phyloP scores from a whole-genome alignment of 2,329 filamentous ascomycete genomes.

The Parascedosporium putredinis region DNA sequence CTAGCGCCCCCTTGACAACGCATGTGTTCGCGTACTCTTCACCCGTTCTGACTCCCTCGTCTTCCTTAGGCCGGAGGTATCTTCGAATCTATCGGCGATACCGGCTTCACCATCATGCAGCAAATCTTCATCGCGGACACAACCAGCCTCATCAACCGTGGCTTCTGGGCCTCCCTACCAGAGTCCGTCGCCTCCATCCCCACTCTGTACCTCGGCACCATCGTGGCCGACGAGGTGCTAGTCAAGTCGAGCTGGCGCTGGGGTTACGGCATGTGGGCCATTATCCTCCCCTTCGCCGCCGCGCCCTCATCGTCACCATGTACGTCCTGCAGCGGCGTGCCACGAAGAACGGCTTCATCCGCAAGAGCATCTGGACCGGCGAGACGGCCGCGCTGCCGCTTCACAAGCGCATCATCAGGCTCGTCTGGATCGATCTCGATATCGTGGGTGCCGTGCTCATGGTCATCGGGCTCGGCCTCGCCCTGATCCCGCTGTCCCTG shows the following conservation, averaged over 20 bases:
- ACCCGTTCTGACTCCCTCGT: not conserved
- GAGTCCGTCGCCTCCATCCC: slow-evolving; percentile 29
- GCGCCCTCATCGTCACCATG: slow-evolving; percentile 22
- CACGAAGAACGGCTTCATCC: slow-evolving; percentile 12
- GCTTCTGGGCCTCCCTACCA: slow-evolving; percentile 47
- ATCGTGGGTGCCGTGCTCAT: slow-evolving; percentile 22
- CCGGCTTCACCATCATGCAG: slow-evolving; percentile 22
- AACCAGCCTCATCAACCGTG: slow-evolving; percentile 48
- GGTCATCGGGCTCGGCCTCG: slow-evolving; percentile 21
- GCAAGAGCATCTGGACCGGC: slow-evolving; percentile 3
- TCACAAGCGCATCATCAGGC: slow-evolving; percentile 14
- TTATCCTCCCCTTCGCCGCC: slow-evolving; percentile 24
- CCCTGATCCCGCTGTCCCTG: slow-evolving; percentile 26
- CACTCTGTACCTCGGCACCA: slow-evolving; percentile 20
- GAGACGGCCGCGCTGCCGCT: slow-evolving; percentile 9
- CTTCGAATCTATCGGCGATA: slow-evolving; percentile 48
- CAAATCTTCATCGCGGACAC: slow-evolving; percentile 51
- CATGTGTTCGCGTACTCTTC: no score
- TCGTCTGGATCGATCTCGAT: slow-evolving; percentile 23
- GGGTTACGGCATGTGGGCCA: slow-evolving; percentile 31
- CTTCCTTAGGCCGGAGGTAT: slow-evolving; percentile 34
- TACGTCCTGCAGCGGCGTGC: slow-evolving; percentile 21
- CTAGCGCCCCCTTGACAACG: no score
- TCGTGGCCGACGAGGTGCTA: slow-evolving; percentile 24
- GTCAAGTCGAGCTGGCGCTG: slow-evolving; percentile 28